Evolutionary conservation across 371 early-diverging fungal genomes (phyloP), one percentile per base, ranked within the genome.

Genomic region (Gilbertella persicaria): DNA sequence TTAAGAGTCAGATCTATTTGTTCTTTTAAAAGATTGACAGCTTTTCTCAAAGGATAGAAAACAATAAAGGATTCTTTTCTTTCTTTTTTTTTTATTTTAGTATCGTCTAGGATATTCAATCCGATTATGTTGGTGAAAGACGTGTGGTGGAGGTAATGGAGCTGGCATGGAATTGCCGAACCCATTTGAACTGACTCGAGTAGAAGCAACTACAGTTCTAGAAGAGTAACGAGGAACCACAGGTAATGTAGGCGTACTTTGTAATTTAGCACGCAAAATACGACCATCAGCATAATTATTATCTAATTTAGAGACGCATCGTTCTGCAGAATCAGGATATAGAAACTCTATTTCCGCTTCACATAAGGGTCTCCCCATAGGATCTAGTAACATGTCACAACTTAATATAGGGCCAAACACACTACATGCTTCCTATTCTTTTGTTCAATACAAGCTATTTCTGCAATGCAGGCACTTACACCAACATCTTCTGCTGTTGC

Each of bases 401-500:
- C 61, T 62, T 1, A 66, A 23, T 1, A 78, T 66, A 5, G 60
- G 65, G 2, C 79, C 79, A 56, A 75, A 74, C 21, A 64, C 52
- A 9, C 45, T 40, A 30, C 75, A 78, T 9, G 73, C 66, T 29
- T 62, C 63, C 63, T 62, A 26, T 12, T 17, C 7, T 12, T 19
- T 17, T n/a, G 30, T 2, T 13, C 16, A n/a, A 13, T 5, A 38
- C 23, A 21, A 19, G 17, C 5, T 7, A 19, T 17, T 20, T 39
- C n/a, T 17, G 20, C 28, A 28, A 50, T 4, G 7, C 3, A 40
- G 23, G 8, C 28, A 21, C 55, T 59, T 78, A 78, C 85, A 52
- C 73, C 73, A 26, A 84, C 76, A 63, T 84, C 85, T 17, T 79
- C 78, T 17, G 82, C 76, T 42, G 73, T 82, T 10, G 81, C 80